These are phyloP conservation scores for Monosporascus ibericus DNA, from an alignment of 2,329 filamentous ascomycete species.

Conservation along the genomic window DNA sequence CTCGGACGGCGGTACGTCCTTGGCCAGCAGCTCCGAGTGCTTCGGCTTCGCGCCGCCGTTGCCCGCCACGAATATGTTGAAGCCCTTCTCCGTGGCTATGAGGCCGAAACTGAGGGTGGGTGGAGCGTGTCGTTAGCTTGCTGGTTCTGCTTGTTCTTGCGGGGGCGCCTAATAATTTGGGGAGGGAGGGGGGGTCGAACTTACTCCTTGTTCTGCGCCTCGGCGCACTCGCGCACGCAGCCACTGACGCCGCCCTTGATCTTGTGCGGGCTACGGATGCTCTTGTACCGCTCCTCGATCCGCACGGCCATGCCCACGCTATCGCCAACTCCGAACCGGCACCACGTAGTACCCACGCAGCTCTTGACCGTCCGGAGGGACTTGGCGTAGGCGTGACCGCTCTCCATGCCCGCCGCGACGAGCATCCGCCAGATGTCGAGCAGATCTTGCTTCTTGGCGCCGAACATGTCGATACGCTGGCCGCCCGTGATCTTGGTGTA, in stretches of 20 bases:
- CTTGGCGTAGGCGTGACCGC: slow-evolving; percentile 87
- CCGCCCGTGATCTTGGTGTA: slow-evolving; percentile 93
- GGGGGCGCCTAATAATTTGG: background rate
- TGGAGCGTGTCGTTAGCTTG: background rate
- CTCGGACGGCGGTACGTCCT: slow-evolving; percentile 77
- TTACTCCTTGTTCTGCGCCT: slow-evolving; percentile 87
- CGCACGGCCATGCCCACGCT: slow-evolving; percentile 86
- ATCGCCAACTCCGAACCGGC: slow-evolving; percentile 81
- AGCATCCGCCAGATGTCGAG: slow-evolving; percentile 75
- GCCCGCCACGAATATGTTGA: slow-evolving; percentile 86
- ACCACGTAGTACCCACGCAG: slow-evolving; percentile 89
- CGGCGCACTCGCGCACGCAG: slow-evolving; percentile 87
- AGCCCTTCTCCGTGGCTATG: slow-evolving; percentile 87
- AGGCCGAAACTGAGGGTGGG: slow-evolving; percentile 62
- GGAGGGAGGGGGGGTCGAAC: slow-evolving; percentile 24
- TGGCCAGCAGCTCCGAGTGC: slow-evolving; percentile 77
- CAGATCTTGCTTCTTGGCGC: slow-evolving; percentile 81
- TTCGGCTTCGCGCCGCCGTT: slow-evolving; percentile 83
- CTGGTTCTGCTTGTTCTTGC: slow-evolving; percentile 58
- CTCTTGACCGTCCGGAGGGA: slow-evolving; percentile 84
- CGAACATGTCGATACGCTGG: slow-evolving; percentile 90
- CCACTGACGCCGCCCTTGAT: slow-evolving; percentile 86
- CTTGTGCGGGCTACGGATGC: slow-evolving; percentile 83
- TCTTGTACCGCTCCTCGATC: slow-evolving; percentile 87
- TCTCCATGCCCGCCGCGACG: slow-evolving; percentile 81